phyloP scores from a whole-genome alignment of 805 yeast species.

The Cyberlindnera euphorbiae region DNA sequence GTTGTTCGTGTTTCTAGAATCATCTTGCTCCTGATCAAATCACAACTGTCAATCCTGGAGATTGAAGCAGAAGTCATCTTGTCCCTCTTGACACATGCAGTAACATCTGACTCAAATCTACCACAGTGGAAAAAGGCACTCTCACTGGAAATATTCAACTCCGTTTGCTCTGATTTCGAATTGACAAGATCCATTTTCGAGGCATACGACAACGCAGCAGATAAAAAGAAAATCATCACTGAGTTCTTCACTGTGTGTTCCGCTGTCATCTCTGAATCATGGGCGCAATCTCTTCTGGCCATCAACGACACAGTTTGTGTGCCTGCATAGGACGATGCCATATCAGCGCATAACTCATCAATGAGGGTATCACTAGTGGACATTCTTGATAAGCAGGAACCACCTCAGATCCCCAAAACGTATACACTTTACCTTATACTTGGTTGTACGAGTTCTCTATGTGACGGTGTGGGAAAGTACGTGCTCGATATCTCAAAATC shows the following conservation, averaged over 20 bases:
- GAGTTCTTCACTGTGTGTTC: conserved; percentile 46
- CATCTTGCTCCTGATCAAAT: conserved; percentile 52
- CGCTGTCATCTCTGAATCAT: conserved; percentile 29
- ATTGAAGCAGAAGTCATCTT: conserved; percentile 80
- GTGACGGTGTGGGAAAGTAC: conserved; percentile 64
- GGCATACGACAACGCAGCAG: conserved; percentile 55
- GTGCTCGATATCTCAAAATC: conserved; percentile 38
- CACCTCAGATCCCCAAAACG: conserved; percentile 62
- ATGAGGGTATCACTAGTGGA: conserved; percentile 61
- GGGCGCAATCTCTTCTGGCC: conserved; percentile 30
- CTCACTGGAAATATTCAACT: conserved; percentile 67
- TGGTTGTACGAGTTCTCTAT: conserved; percentile 44
- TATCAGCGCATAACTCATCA: conserved; percentile 40
- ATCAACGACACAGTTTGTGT: conserved; percentile 28
- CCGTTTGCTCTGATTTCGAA: conserved; percentile 51
- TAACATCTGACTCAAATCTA: conserved; percentile 50
- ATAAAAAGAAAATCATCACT: conserved; percentile 54
- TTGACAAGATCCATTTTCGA: conserved; percentile 48
- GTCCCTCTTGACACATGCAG: conserved; percentile 66
- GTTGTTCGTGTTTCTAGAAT: conserved; percentile 74
- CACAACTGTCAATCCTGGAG: conserved; percentile 53
- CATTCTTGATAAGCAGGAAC: conserved; percentile 72
- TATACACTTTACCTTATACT: conserved; percentile 59
- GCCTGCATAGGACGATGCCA: conserved; percentile 25
- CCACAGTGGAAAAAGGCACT: conserved; percentile 72